Evolutionary conservation across 345 rosid species (phyloP), one percentile per base, ranked within the genome.

Genomic region (Hypericum perforatum): DNA sequence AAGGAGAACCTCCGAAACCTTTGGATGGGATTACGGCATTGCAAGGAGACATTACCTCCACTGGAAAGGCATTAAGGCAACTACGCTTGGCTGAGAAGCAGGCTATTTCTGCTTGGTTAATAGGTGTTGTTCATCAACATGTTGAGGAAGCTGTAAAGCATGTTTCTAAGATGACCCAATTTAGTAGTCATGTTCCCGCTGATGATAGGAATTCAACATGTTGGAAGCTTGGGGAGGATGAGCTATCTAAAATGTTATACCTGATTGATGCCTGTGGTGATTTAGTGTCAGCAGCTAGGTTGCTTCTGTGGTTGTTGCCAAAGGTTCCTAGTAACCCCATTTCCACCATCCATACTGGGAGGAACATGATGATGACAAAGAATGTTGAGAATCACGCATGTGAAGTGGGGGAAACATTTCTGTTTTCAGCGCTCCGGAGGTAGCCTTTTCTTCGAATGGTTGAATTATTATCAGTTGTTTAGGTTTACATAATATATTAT

Each of bases 261-360:
- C 50, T 46, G 8, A 46, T 46, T 16, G 50, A 46, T 46, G 22
- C 22, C 50, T 46, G 50, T 46, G 22, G 22, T 46, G 50, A 46
- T 46, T 29, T 46, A 67, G 47, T 77, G 67, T 82, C 84, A 43
- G 86, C 83, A 36, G 77, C 73, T 65, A 89, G 81, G 63, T 82
- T 94, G 63, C 74, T 89, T 59, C 76, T 89, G n/a, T 89, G 99
- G 99, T 59, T 94, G 68, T 70, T 89, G 72, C 87, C 99, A 51
- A 86, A 78, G 79, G 81, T 57, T 52, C 55, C 11, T 10, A 52
- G 14, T 52, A 36, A 52, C 39, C 55, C 15, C 8, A 52, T 6
- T 52, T 52, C 55, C 7, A 52, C 55, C 11, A 68, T 74, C 51
- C 91, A 89, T 60, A 53, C 82, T 72, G 97, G 94, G 63, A 86